Evolutionary conservation across 1,139 yeast genomes (phyloP).

Genomic region (Diutina sp.): DNA sequence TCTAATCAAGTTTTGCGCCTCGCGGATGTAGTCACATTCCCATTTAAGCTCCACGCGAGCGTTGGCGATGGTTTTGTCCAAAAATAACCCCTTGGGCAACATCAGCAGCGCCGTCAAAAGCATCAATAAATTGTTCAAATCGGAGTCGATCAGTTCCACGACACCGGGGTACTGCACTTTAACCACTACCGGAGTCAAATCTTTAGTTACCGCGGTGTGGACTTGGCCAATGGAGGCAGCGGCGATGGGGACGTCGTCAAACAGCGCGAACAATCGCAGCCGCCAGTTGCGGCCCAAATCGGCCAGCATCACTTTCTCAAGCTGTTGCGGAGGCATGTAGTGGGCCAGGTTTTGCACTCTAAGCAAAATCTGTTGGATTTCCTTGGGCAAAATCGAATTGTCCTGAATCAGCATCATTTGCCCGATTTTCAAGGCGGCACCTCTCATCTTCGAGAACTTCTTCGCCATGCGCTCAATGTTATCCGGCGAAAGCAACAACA

Average conservation of each 20-base stretch:
- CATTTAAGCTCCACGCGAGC: conserved; percentile 89
- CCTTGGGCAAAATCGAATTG: conserved; percentile 69
- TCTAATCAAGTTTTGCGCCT: conserved; percentile 65
- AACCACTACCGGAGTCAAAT: conserved; percentile 71
- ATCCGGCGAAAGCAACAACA: conserved; percentile 61
- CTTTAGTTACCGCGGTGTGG: conserved; percentile 62
- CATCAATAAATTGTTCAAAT: conserved; percentile 71
- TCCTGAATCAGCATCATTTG: conserved; percentile 94
- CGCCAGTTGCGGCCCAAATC: conserved; percentile 82
- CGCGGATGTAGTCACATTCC: conserved; percentile 95
- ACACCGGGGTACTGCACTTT: conserved; percentile 99
- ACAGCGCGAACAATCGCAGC: conserved; percentile 45
- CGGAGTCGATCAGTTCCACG: conserved; percentile 84
- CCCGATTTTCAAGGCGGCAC: conserved; percentile 94
- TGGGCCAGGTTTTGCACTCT: conserved; percentile 91
- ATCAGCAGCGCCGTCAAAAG: conserved; percentile 76
- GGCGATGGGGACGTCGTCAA: conserved; percentile 86
- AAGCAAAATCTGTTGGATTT: conserved; percentile 66
- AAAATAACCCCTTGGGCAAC: conserved; percentile 82
- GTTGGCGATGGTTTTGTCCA: conserved; percentile 85
- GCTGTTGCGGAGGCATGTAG: conserved; percentile 90
- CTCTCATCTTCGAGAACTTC: conserved; percentile 88
- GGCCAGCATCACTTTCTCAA: conserved; percentile 58
- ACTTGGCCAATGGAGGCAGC: conserved; percentile 98
- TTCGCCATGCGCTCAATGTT: conserved; percentile 82